Base-by-base conservation (phyloP, 1,284 basidiomycete genomes). In the Moniliella sp. region DNA sequence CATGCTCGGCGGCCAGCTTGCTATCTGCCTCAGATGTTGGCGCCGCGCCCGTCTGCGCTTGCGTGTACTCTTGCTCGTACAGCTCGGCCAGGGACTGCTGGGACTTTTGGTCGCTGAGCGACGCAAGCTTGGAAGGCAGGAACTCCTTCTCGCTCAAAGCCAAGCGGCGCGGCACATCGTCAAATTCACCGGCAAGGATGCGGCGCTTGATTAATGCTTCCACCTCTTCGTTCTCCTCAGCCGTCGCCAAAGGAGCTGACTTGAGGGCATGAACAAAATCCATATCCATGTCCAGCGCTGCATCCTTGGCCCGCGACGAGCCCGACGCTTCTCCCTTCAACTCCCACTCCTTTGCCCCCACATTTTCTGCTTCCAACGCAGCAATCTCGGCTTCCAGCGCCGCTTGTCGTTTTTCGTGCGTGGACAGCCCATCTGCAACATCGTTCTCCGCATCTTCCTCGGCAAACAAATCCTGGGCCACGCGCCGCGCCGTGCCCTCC, bases 181-280 rank as follows among this genome's bases (percentile, higher is more conserved):
- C 80, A 51, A 83, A 99, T 32, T 71, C 73, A 39, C 64, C 63
- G 62, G 86, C 82, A 12, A 82, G 63, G 40, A 97, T 88, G 18
- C 88, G 70, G 14, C 73, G 69, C 63, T 86, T 93, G 64, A 99
- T 97, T 36, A 76, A 68, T 30, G 82, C 82, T 62, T 97, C 91
- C 17, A 99, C 67, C 14, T 68, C 69, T 34, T 73, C 70, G 4
- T 88, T 80, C 27, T 67, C 68, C 57, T 88, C 81, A 53, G 93
- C 82, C 0, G 91, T 94, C 37, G 91, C 72, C 30, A 82, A 70
- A 7, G 88, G 91, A 0, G 77, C 76, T 11, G 75, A 68, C 63
- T 88, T 93, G 64, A 74, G 73, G 9, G 77, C 72, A 23, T 67
- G 77, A 46, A 97, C 91, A 45, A 88, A 97, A 38, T 94, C 86